Evolutionary conservation across 1,139 yeast genomes (phyloP), one percentile per base, ranked within the genome.

Genomic region (Yamadazyma oceani): DNA sequence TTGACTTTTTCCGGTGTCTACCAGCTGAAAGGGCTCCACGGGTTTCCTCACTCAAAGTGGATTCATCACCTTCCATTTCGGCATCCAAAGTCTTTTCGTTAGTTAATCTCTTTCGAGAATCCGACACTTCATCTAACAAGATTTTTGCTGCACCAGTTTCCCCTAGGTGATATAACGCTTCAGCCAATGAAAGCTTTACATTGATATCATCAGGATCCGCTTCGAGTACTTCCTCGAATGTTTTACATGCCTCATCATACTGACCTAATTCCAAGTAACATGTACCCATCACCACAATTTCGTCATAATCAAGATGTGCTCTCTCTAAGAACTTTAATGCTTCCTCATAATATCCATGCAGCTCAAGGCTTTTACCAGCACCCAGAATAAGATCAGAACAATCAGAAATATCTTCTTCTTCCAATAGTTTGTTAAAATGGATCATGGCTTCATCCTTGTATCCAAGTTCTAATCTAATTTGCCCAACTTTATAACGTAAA

Each of bases 401-500:
- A 19, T 78, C 84, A 6, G 73, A 74, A 5, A 38, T 32, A 14
- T 32, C 43, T 13, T 80, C 75, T 23, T 77, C 77, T 31, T 78
- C 80, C 31, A 81, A 60, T 7, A 90, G 60, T 45, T 73, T 75
- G 26, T 73, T 76, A 48, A 86, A 82, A 57, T 90, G 53, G 8
- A 59, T 62, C 48, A 82, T 55, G 0, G 96, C 95, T 50, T 89
- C 96, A 1, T 75, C 77, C 23, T 73, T 67, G 27, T 84, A 74
- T 32, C 78, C 82, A 29, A 79, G 60, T 34, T 83, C 80, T 21
- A 92, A 62, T 41, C 98, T 72, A 31, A 87, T 69, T 17, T 80
- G 64, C 0, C 96, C 95, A 17, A 92, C 58, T 56, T 92, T 86
- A 25, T 81, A 82, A 39, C 97, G 64, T 25, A 94, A 85, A 65